Conservation (phyloP, 331 rosid species). For the Prunus yedoensis region DNA sequence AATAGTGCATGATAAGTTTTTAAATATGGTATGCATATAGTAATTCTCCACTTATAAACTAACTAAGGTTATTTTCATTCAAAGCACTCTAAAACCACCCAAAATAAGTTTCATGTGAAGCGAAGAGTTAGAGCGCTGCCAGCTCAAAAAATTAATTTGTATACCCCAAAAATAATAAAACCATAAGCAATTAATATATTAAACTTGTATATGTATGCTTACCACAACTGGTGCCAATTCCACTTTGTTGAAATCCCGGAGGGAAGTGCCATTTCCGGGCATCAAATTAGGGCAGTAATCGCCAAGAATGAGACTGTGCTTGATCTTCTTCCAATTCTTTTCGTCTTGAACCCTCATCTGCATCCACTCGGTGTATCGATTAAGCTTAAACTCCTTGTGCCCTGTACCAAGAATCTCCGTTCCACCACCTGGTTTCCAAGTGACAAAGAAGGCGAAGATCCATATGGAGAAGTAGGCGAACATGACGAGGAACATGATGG, state of each 20-base stretch:
- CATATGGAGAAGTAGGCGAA: not conserved
- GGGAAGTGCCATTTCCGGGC: not conserved
- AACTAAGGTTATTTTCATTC: too few relatives aligned
- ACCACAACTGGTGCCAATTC: not conserved
- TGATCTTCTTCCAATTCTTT: not conserved
- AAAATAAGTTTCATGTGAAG: too few relatives aligned
- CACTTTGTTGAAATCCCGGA: not conserved
- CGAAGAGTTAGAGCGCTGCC: too few relatives aligned
- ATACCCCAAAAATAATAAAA: too few relatives aligned
- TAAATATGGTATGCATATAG: too few relatives aligned
- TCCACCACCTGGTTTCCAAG: not conserved
- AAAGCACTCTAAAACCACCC: too few relatives aligned
- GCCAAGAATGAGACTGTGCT: not conserved
- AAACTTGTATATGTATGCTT: not conserved
- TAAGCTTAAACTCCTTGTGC: not conserved
- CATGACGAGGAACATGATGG: not conserved
- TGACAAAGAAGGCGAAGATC: not conserved
- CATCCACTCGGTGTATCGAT: not conserved
- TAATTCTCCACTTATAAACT: too few relatives aligned
- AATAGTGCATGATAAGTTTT: too few relatives aligned
- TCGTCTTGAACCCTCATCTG: not conserved
- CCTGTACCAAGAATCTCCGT: not conserved
- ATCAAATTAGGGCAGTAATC: not conserved
- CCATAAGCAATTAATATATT: not conserved
- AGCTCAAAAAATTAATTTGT: too few relatives aligned